These are phyloP conservation scores for Stipa capillata DNA, from an alignment of 176 grass and related monocot species.

Conservation along the genomic window DNA sequence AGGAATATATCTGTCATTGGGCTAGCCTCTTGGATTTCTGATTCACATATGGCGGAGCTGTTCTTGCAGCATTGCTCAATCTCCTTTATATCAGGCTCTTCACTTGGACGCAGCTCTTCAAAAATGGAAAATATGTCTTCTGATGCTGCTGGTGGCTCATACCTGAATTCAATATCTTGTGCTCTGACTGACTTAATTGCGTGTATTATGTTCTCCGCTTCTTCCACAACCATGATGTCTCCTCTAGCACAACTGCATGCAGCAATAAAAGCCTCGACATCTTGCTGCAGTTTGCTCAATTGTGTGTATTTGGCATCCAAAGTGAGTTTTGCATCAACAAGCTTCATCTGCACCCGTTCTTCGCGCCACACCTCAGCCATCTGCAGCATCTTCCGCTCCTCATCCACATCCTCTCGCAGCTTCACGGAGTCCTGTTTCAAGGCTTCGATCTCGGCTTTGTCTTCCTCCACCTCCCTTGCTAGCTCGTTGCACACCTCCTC, in stretches of 20 bases:
- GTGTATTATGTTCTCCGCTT: slow-evolving; percentile 64
- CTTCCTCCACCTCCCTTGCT: slow-evolving; percentile 89
- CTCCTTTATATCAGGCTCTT: slow-evolving; percentile 51
- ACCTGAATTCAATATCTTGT: slow-evolving; percentile 59
- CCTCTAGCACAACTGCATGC: slow-evolving; percentile 28
- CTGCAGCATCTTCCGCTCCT: slow-evolving; percentile 92
- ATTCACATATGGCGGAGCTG: slow-evolving; percentile 34
- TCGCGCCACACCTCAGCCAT: slow-evolving; percentile 99
- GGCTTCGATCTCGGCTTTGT: slow-evolving; percentile 81
- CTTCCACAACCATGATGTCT: slow-evolving; percentile 34
- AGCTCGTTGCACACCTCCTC: slow-evolving; percentile 95
- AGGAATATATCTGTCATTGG: slow-evolving; percentile 70
- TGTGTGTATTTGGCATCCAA: slow-evolving; percentile 75
- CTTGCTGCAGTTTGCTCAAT: slow-evolving; percentile 51
- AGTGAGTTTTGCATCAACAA: slow-evolving; percentile 86
- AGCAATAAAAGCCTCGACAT: slow-evolving; percentile 49
- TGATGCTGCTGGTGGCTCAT: slow-evolving; percentile 55
- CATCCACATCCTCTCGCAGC: slow-evolving; percentile 72
- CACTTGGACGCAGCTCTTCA: slow-evolving; percentile 55
- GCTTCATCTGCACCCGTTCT: slow-evolving; percentile 96
- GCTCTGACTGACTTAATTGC: slow-evolving; percentile 47
- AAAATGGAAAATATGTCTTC: slow-evolving; percentile 86
- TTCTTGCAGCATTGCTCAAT: slow-evolving; percentile 62
- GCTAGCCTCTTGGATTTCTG: slow-evolving; percentile 62
- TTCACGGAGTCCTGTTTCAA: slow-evolving; percentile 68